Percentiles rank a stretch among this genome's conserved stretches.
These are phyloP conservation scores for Schwanniomyces yamadae DNA, from an alignment of 805 yeast species.

Conservation along the genomic window DNA sequence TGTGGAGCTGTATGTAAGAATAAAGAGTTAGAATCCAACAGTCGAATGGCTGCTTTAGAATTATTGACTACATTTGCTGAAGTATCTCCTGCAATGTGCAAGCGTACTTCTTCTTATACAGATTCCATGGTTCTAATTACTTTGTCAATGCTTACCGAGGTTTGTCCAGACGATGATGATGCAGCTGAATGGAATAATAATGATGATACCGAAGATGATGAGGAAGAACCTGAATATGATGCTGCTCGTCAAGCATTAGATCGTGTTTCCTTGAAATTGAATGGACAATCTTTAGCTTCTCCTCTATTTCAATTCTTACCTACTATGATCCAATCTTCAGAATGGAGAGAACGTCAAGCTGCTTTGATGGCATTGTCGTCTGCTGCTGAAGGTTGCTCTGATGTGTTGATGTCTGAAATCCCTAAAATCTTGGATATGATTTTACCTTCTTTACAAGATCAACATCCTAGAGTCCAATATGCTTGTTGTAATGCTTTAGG, in stretches of 20 bases:
- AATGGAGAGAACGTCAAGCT: conserved; percentile 96
- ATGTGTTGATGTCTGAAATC: conserved; percentile 77
- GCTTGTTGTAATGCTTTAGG: conserved; percentile 97
- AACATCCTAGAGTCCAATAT: conserved; percentile 92
- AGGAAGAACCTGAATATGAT: conserved; percentile 80
- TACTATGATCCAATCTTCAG: conserved; percentile 67
- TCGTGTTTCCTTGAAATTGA: conserved; percentile 79
- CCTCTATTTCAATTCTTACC: conserved; percentile 87
- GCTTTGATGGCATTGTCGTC: conserved; percentile 95
- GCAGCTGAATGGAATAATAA: conserved; percentile 84
- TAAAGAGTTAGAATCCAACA: conserved; percentile 70
- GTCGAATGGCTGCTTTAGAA: conserved; percentile 87
- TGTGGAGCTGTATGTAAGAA: conserved; percentile 81
- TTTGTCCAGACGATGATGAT: conserved; percentile 84
- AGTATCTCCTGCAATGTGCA: conserved; percentile 94
- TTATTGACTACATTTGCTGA: conserved; percentile 88
- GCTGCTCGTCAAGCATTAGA: conserved; percentile 96
- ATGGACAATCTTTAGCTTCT: conserved; percentile 79
- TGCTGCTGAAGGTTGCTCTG: conserved; percentile 97
- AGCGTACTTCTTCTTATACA: conserved; percentile 69
- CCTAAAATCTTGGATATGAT: conserved; percentile 81
- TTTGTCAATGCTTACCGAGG: conserved; percentile 86
- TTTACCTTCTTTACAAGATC: conserved; percentile 79
- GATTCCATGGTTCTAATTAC: conserved; percentile 70
- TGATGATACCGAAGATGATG: conserved; percentile 72